Conservation (phyloP, 371 early-diverging fungal genomes). For the Blakeslea trispora region DNA sequence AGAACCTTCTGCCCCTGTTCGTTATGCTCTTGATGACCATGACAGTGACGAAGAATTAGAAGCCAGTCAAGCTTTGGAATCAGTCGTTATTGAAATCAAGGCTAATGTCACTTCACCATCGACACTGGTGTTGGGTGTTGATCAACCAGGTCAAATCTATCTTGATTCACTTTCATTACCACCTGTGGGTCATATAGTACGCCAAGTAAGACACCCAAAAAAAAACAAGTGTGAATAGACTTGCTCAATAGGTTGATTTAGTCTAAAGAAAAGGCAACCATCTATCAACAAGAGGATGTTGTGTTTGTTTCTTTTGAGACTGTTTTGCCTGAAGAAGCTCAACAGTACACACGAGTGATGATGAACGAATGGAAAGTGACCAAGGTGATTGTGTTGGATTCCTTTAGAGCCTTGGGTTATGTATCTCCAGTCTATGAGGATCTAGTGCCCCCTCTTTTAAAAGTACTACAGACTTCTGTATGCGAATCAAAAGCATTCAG, state of each 20-base stretch:
- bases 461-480: constrained; percentile 35
- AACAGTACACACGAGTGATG: constrained; percentile 15
- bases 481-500: constrained; percentile 17
- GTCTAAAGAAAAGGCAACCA: constrained; percentile 11
- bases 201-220: constrained; percentile 12
- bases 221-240: too few relatives aligned
- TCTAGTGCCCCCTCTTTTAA: constrained; percentile 35
- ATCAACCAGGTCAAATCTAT: constrained; percentile 42
- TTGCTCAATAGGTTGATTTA: too few relatives aligned
- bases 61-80: constrained; percentile 9
- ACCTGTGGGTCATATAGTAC: constrained; percentile 9
- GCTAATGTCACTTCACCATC: constrained; percentile 1
- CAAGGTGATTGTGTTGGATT: constrained; percentile 44
- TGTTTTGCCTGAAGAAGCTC: constrained; percentile 24
- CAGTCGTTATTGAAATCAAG: constrained; percentile 2
- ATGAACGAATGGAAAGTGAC: neutral
- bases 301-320: constrained; percentile 13
- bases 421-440: constrained; percentile 25
- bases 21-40: constrained; percentile 46
- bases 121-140: constrained; percentile 37
- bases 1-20: constrained; percentile 35
- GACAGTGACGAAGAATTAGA: constrained; percentile 41
- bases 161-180: constrained; percentile 21
- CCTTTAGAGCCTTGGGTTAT: constrained; percentile 36
- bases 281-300: constrained; percentile 4